phyloP scores from a whole-genome alignment of 2,329 filamentous ascomycete species.

The Nemania bipapillata region DNA sequence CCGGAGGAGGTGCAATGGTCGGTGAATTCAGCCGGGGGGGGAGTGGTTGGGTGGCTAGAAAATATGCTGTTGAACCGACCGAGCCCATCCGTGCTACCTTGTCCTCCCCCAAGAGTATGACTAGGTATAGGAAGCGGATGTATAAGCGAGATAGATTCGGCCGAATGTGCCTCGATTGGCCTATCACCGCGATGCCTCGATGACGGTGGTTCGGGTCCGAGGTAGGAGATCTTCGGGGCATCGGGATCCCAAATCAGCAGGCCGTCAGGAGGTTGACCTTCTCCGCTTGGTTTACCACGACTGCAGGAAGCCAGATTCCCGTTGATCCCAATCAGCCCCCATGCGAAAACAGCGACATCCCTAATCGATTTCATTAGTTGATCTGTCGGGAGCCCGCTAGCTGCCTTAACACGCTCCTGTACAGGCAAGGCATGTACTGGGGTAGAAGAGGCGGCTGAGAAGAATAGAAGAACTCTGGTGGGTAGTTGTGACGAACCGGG shows the following conservation, averaged over 20 bases:
- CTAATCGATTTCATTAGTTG: conserved; percentile 83
- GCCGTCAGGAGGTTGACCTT: conserved; percentile 69
- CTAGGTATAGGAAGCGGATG: conserved; percentile 34
- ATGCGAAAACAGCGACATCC: conserved; percentile 88
- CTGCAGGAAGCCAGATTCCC: conserved; percentile 74
- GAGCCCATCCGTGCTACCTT: conserved; percentile 32
- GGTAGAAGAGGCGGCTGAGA: conserved; percentile 58
- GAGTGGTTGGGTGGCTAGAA: conserved; percentile 31
- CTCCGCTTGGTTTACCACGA: conserved; percentile 70
- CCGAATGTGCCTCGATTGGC: conserved; percentile 25
- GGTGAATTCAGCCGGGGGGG: conserved; percentile 36
- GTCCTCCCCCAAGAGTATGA: conserved; percentile 33
- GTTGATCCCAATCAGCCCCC: conserved; percentile 83
- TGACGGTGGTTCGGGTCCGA: conserved; percentile 52
- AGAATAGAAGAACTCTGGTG: conserved; percentile 57
- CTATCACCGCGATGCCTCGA: conserved; percentile 45
- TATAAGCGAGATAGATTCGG: conserved; percentile 11
- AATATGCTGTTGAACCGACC: conserved; percentile 31
- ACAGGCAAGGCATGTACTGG: conserved; percentile 60
- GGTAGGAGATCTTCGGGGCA: conserved; percentile 49
- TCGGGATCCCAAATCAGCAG: conserved; percentile 69
- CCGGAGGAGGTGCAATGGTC: conserved; percentile 16
- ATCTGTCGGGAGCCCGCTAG: conserved; percentile 65
- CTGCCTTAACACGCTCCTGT: conserved; percentile 58
- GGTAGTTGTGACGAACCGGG: conserved; percentile 65